These are phyloP conservation scores for Pleurotus cornucopiae DNA, from an alignment of 768 basidiomycete genomes.

Conservation along the genomic window DNA sequence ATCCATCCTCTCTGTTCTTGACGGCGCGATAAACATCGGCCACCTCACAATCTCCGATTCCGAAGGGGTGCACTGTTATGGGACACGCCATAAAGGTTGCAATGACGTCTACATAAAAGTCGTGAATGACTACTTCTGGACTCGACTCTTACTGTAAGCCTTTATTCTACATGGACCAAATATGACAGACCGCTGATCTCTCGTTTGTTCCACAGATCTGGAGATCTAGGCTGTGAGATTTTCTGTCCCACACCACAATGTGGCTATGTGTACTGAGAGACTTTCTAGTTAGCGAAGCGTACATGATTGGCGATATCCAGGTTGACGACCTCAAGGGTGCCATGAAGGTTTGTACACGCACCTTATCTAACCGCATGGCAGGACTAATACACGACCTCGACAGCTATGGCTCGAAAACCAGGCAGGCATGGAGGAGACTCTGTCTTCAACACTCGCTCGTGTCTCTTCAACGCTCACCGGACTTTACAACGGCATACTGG, in stretches of 20 bases:
- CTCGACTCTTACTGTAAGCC: constrained; percentile 58
- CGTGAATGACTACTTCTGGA: constrained; percentile 61
- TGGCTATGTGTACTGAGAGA: neutral
- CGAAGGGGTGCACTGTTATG: constrained; percentile 56
- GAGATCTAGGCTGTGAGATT: constrained; percentile 62
- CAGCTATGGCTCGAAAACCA: constrained; percentile 70
- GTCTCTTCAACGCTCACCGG: constrained; percentile 56
- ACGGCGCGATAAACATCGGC: constrained; percentile 54
- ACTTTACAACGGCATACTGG: constrained; percentile 68
- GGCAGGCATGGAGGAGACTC: constrained; percentile 49
- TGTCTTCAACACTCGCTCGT: constrained; percentile 53
- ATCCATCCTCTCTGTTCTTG: constrained; percentile 56
- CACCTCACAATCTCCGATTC: constrained; percentile 60
- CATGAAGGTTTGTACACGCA: constrained; percentile 50
- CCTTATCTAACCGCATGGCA: neutral
- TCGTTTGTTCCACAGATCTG: constrained; percentile 33
- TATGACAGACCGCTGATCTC: constrained; percentile 12
- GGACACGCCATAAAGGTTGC: constrained; percentile 51
- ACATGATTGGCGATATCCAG: constrained; percentile 68
- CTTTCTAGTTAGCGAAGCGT: constrained; percentile 62
- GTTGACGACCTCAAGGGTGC: constrained; percentile 54
- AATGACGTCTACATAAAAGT: constrained; percentile 59
- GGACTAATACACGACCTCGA: constrained; percentile 11
- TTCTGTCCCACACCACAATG: neutral
- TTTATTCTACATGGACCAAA: constrained; percentile 8